Evolutionary conservation across 2,329 filamentous ascomycete genomes (phyloP), one percentile per base, ranked within the genome.

Genomic region (Pleurostoma richardsiae): DNA sequence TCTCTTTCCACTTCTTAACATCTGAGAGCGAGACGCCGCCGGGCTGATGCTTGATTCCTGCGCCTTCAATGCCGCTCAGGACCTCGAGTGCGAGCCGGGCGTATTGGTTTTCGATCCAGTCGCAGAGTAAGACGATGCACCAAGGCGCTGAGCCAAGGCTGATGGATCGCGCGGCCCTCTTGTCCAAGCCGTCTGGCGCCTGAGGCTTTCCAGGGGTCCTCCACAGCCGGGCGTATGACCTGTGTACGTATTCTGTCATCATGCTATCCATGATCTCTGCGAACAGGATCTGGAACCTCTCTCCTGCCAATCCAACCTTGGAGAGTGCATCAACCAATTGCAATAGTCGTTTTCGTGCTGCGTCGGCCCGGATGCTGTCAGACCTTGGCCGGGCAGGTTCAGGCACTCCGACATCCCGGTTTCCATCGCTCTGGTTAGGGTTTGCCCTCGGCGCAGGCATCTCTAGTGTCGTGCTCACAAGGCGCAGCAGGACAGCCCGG

Each of bases 21-120:
- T 88, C 76, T 11, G 68, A 64, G 64, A 76, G 74, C 5, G 73
- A 70, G 29, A 83, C 63, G 2, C 57, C 57, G 3, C 54, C 56
- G 30, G 60, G 64, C 28, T 59, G 51, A 8, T 59, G 62, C 39
- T 63, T 56, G 33, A 67, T 59, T 19, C 63, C 64, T 4, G 46
- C 41, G 4, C 65, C 29, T 4, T 50, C 70, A 7, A 79, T 64
- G 19, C 67, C 67, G 47, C 67, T 70, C 48, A 86, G 70, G 6
- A 86, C 78, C 56, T 85, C 75, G 41, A 82, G 74, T 10, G 82
- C 79, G 33, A 88, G 69, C 6, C 82, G 80, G 4, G 78, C 74
- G 56, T 88, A 88, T 41, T 77, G 72, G 47, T 86, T 77, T 56
- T 85, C 79, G 39, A 90, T 66, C 87, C 87, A 92, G 51, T 77